Conservation (phyloP, 352 stramenopile genomes). For the Phytophthora ramorum region DNA sequence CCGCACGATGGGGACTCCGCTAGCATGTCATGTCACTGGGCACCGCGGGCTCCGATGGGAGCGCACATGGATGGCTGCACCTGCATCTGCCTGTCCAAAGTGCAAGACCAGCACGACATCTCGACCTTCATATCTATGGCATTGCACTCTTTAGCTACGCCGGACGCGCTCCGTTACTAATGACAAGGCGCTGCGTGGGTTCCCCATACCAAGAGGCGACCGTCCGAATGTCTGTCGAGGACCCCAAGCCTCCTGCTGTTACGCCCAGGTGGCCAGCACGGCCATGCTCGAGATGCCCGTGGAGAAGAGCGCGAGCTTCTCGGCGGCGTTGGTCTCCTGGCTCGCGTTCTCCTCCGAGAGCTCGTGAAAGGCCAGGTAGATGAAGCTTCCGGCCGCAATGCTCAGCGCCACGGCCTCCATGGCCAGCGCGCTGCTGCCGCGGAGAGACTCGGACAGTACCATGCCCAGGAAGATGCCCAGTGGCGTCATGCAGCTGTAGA, state of each 20-base stretch:
- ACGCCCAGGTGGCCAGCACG: slow-evolving; percentile 55
- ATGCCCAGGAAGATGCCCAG: slow-evolving; percentile 69
- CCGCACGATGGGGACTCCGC: no score
- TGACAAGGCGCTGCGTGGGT: neutral
- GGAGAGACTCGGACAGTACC: slow-evolving; percentile 52
- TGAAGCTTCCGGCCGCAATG: slow-evolving; percentile 67
- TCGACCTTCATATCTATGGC: slow-evolving; percentile 18
- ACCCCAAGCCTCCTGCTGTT: slow-evolving; percentile 17
- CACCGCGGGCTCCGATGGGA: no score
- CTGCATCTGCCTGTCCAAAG: no score
- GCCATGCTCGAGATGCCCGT: slow-evolving; percentile 58
- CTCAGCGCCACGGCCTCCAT: slow-evolving; percentile 51
- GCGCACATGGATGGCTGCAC: no score
- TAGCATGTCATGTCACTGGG: no score
- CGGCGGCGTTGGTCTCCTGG: slow-evolving; percentile 40
- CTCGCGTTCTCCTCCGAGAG: slow-evolving; percentile 61
- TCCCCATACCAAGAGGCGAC: slow-evolving; percentile 17
- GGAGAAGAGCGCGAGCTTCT: slow-evolving; percentile 69
- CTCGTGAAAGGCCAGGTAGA: slow-evolving; percentile 76
- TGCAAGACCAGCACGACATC: slow-evolving; percentile 8
- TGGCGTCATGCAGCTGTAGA: slow-evolving; percentile 77
- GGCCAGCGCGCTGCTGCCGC: slow-evolving; percentile 47
- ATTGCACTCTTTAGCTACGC: neutral
- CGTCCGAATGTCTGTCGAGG: slow-evolving; percentile 2
- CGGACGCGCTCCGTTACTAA: slow-evolving; percentile 17